Conservation (phyloP, 1,284 basidiomycete genomes). For the Sporisorium reilianum region DNA sequence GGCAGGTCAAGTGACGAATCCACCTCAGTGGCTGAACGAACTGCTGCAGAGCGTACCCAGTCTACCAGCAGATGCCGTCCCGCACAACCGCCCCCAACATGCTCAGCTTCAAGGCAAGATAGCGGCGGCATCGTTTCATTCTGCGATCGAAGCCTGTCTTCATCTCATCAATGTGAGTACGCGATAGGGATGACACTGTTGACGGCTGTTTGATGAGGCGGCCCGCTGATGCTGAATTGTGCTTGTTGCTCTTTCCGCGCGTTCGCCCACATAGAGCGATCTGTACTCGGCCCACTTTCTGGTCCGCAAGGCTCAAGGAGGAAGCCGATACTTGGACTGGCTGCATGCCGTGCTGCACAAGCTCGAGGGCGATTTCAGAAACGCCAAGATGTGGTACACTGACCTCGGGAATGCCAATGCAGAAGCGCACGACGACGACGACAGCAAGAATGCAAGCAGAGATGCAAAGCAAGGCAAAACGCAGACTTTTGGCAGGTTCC, state of each 20-base stretch:
- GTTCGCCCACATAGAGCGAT: slow-evolving; percentile 15
- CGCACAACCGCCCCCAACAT: slow-evolving; percentile 22
- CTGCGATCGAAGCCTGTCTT: slow-evolving; percentile 30
- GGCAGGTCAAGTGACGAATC: background rate
- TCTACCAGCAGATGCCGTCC: slow-evolving; percentile 13
- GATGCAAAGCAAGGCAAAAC: background rate
- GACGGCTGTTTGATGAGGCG: background rate
- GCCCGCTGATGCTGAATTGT: background rate
- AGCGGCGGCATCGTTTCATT: slow-evolving; percentile 23
- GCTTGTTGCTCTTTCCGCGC: background rate
- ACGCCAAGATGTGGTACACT: slow-evolving; percentile 50
- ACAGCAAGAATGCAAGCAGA: no score
- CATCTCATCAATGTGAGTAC: slow-evolving; percentile 39
- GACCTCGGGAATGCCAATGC: slow-evolving; percentile 33
- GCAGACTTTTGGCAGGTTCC: slow-evolving; percentile 10
- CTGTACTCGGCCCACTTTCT: slow-evolving; percentile 43
- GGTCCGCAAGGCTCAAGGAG: slow-evolving; percentile 41
- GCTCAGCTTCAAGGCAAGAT: slow-evolving; percentile 24
- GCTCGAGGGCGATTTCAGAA: slow-evolving; percentile 39
- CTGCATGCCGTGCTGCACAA: slow-evolving; percentile 44
- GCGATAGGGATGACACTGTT: background rate
- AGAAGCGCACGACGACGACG: background rate
- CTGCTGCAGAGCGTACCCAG: slow-evolving; percentile 16
- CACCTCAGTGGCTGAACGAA: slow-evolving; percentile 15
- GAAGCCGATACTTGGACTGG: slow-evolving; percentile 41